phyloP scores from a whole-genome alignment of 495 filamentous ascomycete genomes.

The Talaromyces nanjingensis region DNA sequence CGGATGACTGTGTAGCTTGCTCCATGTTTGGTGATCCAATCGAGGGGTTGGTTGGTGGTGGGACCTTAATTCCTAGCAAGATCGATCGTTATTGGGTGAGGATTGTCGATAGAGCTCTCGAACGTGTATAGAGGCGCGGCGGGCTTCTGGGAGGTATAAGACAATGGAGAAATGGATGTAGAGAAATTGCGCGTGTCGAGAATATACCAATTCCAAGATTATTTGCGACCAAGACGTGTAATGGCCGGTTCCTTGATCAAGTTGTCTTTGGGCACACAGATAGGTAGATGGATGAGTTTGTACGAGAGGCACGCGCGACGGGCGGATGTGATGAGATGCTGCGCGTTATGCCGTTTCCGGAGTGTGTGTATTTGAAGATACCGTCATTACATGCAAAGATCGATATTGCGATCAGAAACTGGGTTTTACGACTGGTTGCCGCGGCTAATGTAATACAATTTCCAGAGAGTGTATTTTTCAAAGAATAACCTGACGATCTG shows the following conservation, averaged over 20 bases:
- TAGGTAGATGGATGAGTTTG: neutral
- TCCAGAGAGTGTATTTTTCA: neutral
- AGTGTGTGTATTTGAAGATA: neutral
- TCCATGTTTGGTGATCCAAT: slow-evolving; percentile 41
- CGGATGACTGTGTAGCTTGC: slow-evolving; percentile 43
- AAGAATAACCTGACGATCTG: neutral
- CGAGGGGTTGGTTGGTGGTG: slow-evolving; percentile 5
- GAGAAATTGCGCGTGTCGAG: neutral
- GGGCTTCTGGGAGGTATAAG: neutral
- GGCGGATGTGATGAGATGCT: slow-evolving; percentile 6
- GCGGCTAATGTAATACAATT: neutral
- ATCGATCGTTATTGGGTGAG: slow-evolving; percentile 5
- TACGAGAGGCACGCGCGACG: neutral
- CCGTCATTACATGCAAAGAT: neutral
- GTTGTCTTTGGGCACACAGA: slow-evolving; percentile 7
- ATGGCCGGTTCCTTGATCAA: neutral
- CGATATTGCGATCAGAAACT: neutral
- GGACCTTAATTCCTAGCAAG: slow-evolving; percentile 2
- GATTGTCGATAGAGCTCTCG: neutral
- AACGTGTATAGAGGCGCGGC: neutral
- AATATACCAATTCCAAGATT: neutral
- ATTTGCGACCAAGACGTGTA: neutral
- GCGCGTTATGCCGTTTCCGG: slow-evolving; percentile 5
- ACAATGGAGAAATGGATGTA: neutral
- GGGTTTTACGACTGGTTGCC: neutral